Conservation (phyloP, 2,329 filamentous ascomycete genomes). For the Cercospora sp. region DNA sequence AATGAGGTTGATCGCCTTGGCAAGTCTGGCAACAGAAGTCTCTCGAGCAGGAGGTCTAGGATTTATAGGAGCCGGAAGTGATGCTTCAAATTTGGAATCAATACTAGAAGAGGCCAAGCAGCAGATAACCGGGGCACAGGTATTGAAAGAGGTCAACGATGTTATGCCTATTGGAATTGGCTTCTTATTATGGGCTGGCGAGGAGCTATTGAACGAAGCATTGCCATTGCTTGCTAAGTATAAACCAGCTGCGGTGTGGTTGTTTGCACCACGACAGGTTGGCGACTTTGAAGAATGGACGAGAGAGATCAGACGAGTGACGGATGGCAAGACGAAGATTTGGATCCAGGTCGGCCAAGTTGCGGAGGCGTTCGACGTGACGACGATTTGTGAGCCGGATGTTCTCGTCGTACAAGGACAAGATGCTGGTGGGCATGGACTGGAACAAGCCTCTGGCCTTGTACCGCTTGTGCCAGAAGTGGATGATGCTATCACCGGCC, state of each 20-base stretch:
- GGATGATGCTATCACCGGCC: slow-evolving; percentile 46
- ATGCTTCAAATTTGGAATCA: slow-evolving; percentile 39
- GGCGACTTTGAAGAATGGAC: slow-evolving; percentile 41
- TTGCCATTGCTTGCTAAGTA: slow-evolving; percentile 53
- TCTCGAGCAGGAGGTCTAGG: slow-evolving; percentile 55
- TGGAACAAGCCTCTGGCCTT: slow-evolving; percentile 55
- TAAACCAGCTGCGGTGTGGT: slow-evolving; percentile 63
- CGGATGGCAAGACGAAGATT: slow-evolving; percentile 47
- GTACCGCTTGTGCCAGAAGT: slow-evolving; percentile 61
- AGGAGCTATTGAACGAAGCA: slow-evolving; percentile 44
- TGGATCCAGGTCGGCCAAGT: slow-evolving; percentile 66
- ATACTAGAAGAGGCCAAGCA: slow-evolving; percentile 36
- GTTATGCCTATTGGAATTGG: slow-evolving; percentile 60
- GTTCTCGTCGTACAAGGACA: slow-evolving; percentile 63
- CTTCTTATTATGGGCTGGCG: slow-evolving; percentile 58
- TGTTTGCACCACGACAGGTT: slow-evolving; percentile 60
- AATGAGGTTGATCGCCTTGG: slow-evolving; percentile 65
- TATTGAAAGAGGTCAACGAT: slow-evolving; percentile 25
- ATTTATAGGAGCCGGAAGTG: slow-evolving; percentile 50
- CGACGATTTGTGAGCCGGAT: slow-evolving; percentile 53
- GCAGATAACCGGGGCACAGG: slow-evolving; percentile 31
- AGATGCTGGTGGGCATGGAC: slow-evolving; percentile 66
- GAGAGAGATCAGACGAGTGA: slow-evolving; percentile 35
- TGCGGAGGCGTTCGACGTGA: slow-evolving; percentile 54
- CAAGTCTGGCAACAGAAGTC: slow-evolving; percentile 60